Evolutionary conservation across 495 filamentous ascomycete species (phyloP), one percentile per base, ranked within the genome.

Genomic region (Trichoderma parareesei): DNA sequence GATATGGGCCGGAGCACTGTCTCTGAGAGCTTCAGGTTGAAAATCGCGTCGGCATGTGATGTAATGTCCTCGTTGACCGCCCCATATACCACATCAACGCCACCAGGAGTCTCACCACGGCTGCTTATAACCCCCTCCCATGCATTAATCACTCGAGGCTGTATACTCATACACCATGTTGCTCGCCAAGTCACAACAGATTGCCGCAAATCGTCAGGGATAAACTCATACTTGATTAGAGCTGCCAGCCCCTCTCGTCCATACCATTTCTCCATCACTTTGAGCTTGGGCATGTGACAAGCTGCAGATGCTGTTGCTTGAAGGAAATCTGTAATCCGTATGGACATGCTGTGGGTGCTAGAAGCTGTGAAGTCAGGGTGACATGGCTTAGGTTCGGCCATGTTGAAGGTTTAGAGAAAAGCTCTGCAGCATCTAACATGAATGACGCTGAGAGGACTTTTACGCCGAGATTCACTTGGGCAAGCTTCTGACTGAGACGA

Each of bases 101-200:
- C 49, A 8, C 49, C 49, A 57, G 49, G 49, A 57, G 33, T 35
- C 35, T 27, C 20, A 35, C 49, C 49, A 57, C 49, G 49, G 49
- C 49, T 57, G 20, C 49, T 7, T 57, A 57, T 27, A 57, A 57
- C 49, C 49, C 49, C 49, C 49, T 57, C 49, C 49, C 49, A 57
- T 27, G 49, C 49, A 20, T 57, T 27, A 57, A 57, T 37, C 9
- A 57, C 49, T 57, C 49, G 49, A 57, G 49, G 49, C 49, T 57
- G 49, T 57, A 57, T 57, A 57, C 49, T 57, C 49, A 57, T 57
- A 57, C 49, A 37, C 49, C 49, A 57, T 57, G 49, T 57, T 57
- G 49, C 49, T 37, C 49, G 49, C 48, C 48, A 53, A 53, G 48
- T 53, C n/a, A 53, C 48, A 27, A 53, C 48, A 20, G 5, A 20